Percentiles rank a stretch among this genome's conserved stretches.
phyloP scores from a whole-genome alignment of 73 alveolate genomes.

The Paramecium octaurelia region DNA sequence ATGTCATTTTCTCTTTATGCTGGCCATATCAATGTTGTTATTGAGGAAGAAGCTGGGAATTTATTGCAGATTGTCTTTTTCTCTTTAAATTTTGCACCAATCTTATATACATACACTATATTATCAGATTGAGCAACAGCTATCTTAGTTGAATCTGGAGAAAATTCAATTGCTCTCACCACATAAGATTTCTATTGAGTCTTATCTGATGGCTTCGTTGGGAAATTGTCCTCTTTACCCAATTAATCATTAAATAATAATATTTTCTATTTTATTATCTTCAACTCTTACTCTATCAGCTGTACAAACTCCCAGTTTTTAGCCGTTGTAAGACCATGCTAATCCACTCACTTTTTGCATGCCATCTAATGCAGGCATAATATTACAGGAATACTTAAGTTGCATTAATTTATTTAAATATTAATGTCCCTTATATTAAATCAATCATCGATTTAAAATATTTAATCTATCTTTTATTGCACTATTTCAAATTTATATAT shows the following conservation, averaged over 20 bases:
- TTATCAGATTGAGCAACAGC: conserved; percentile 99
- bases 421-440: not conserved
- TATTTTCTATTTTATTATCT: conserved; percentile 53
- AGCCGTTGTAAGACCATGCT: conserved; percentile 97
- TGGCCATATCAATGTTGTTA: conserved; percentile 99
- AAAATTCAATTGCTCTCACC: conserved; percentile 96
- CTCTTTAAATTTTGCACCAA: conserved; percentile 99
- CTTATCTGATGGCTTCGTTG: conserved; percentile 72
- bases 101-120: conserved; percentile 97
- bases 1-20: conserved; percentile 89
- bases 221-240: conserved; percentile 95
- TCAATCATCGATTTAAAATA: not conserved
- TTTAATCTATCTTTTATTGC: not conserved
- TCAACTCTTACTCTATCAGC: conserved; percentile 91
- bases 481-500: not conserved
- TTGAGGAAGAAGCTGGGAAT: conserved; percentile 96
- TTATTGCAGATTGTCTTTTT: conserved; percentile 99
- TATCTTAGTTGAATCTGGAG: conserved; percentile 97
- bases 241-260: conserved; percentile 97
- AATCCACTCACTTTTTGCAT: conserved; percentile 96
- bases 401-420: conserved; percentile 15
- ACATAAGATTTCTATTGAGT: conserved; percentile 94
- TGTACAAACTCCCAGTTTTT: conserved; percentile 98
- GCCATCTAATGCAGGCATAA: conserved; percentile 96
- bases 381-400: conserved; percentile 93